Percentiles rank a stretch among this genome's conserved stretches.
Conservation (phyloP, 345 rosid species). For the Mangifera indica region DNA sequence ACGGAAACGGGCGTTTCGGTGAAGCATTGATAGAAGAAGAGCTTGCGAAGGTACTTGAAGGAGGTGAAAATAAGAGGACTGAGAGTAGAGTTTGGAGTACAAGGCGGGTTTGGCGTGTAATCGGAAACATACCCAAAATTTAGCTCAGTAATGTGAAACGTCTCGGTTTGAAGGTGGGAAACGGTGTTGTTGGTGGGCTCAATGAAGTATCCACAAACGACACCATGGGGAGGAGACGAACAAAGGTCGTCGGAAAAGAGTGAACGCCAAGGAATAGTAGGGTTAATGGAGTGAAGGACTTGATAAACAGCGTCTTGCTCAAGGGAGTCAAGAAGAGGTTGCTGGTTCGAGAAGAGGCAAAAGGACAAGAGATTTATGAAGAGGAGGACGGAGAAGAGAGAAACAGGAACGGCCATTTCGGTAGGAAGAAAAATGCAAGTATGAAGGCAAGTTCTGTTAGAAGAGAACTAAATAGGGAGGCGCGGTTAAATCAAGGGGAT, state of each 20-base stretch:
- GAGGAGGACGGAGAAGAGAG: conserved; percentile 20
- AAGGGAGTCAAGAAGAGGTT: conserved; percentile 41
- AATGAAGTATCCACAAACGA: conserved; percentile 51
- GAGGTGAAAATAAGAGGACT: conserved; percentile 52
- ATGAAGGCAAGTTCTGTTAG: no score
- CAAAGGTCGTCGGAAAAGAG: conserved; percentile 62
- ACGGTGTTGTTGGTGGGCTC: conserved; percentile 21
- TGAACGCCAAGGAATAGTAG: conserved; percentile 53
- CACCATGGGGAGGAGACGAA: conserved; percentile 64
- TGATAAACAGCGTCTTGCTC: conserved; percentile 55
- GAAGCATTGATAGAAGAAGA: conserved; percentile 69
- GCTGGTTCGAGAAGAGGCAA: conserved; percentile 22
- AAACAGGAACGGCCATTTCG: conserved; percentile 20
- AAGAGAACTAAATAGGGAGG: no score
- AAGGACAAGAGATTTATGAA: conserved; percentile 23
- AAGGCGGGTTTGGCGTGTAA: conserved; percentile 58
- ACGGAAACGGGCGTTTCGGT: conserved; percentile 31
- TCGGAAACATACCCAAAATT: conserved; percentile 66
- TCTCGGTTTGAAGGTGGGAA: conserved; percentile 5
- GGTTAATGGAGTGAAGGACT: conserved; percentile 55
- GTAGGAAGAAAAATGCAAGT: neutral
- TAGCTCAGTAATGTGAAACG: conserved; percentile 54
- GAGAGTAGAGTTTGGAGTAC: conserved; percentile 50
- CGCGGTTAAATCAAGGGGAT: no score
- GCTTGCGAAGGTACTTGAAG: conserved; percentile 54